A percentile compares a stretch with the other conserved stretches of the same genome.
These are phyloP conservation scores for Enterocytospora artemiae DNA, from an alignment of 371 early-diverging fungal genomes.

Conservation along the genomic window DNA sequence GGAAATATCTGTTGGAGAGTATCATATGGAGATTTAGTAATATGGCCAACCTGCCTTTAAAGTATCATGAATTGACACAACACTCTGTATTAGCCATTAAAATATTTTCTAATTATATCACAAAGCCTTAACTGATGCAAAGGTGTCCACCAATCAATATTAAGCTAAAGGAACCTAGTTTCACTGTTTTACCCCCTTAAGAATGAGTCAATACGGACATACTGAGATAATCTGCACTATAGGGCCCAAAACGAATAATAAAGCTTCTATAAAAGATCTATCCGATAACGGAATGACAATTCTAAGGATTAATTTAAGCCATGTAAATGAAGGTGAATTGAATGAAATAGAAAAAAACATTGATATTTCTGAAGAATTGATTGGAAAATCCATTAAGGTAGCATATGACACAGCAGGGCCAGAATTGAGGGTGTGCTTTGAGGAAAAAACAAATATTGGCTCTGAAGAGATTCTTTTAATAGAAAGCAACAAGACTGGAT, in stretches of 20 bases:
- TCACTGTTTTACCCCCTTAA: no score
- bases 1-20: no score
- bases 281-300: slow-evolving; percentile 76
- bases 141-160: no score
- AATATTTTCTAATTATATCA: no score
- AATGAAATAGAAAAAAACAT: slow-evolving; percentile 56
- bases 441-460: slow-evolving; percentile 12
- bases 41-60: no score
- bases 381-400: slow-evolving; percentile 62
- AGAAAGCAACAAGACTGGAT: slow-evolving; percentile 59
- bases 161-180: no score
- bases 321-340: slow-evolving; percentile 58
- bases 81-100: no score
- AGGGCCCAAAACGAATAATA: slow-evolving; percentile 37
- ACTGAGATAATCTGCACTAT: slow-evolving; percentile 56
- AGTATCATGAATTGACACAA: no score
- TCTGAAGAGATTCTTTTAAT: slow-evolving; percentile 57
- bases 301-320: slow-evolving; percentile 68
- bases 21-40: no score
- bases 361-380: slow-evolving; percentile 60
- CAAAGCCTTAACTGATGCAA: no score
- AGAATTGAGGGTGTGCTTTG: slow-evolving; percentile 59
- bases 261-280: slow-evolving; percentile 55
- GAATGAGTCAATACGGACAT: no score
- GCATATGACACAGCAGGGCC: slow-evolving; percentile 60